phyloP scores from a whole-genome alignment of 78 protist species.

The Creolimax fragrantissima region DNA sequence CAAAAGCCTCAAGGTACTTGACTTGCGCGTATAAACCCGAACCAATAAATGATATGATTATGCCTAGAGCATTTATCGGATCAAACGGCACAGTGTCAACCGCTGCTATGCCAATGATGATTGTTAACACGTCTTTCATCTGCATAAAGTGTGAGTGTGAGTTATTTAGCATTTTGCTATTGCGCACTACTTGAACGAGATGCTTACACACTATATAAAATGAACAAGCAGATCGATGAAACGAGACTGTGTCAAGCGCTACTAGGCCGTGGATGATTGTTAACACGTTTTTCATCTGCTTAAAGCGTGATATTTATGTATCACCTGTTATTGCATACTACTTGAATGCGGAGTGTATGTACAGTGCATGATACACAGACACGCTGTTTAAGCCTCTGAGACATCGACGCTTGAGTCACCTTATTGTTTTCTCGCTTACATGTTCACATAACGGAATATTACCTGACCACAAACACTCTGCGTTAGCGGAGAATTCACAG shows the following conservation, averaged over 20 bases:
- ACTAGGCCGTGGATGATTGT: background rate
- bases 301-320: no score
- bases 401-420: no score
- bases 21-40: background rate
- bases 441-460: no score
- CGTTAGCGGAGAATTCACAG: background rate
- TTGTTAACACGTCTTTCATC: slow-evolving; percentile 5
- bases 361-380: no score
- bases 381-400: no score
- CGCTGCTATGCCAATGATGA: background rate
- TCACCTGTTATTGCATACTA: no score
- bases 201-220: no score
- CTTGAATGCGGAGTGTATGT: no score
- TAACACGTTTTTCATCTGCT: slow-evolving; percentile 11
- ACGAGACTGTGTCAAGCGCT: background rate
- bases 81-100: background rate
- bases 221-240: no score
- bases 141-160: background rate
- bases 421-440: no score
- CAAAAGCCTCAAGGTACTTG: background rate
- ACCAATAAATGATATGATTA: background rate
- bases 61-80: background rate
- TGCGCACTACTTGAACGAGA: no score
- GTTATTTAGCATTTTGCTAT: no score
- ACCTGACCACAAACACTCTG: slow-evolving; percentile 4